Percentiles rank a stretch among this genome's conserved stretches.
Conservation (phyloP, 2,329 filamentous ascomycete species). For the Sporothrix pseudoabietina region DNA sequence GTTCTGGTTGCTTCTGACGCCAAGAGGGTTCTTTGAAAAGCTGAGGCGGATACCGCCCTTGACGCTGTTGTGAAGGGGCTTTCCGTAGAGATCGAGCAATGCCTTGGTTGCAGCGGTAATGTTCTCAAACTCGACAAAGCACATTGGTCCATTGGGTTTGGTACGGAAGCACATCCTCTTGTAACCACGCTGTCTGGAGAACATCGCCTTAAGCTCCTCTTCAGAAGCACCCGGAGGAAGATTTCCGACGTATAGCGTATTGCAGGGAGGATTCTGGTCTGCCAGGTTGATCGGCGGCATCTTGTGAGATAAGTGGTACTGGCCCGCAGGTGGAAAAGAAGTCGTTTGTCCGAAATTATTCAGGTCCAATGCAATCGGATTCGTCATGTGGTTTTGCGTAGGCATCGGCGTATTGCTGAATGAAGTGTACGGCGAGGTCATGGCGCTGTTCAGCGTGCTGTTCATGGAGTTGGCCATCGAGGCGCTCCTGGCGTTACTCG, state of each 20-base stretch:
- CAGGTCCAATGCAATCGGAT: constrained; percentile 49
- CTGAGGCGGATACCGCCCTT: constrained; percentile 94
- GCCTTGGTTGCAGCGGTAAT: constrained; percentile 89
- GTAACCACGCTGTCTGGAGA: constrained; percentile 91
- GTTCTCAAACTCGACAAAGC: constrained; percentile 97
- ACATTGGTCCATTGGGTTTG: constrained; percentile 96
- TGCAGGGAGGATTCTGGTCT: constrained; percentile 96
- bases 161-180: constrained; percentile 93
- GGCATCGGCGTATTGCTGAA: background rate
- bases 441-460: background rate
- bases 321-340: too few relatives aligned
- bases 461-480: background rate
- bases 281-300: constrained; percentile 90
- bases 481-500: background rate
- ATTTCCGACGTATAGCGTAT: constrained; percentile 97
- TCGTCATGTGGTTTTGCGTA: constrained; percentile 36
- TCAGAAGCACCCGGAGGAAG: constrained; percentile 89
- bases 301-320: constrained; percentile 48
- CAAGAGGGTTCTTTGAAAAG: constrained; percentile 96
- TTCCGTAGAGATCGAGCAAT: constrained; percentile 85
- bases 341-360: constrained; percentile 41
- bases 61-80: constrained; percentile 82
- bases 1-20: constrained; percentile 79
- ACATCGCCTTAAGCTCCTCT: constrained; percentile 91
- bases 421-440: background rate